Evolutionary conservation across 352 stramenopile genomes (phyloP).

Genomic region (Albugo laibachii): DNA sequence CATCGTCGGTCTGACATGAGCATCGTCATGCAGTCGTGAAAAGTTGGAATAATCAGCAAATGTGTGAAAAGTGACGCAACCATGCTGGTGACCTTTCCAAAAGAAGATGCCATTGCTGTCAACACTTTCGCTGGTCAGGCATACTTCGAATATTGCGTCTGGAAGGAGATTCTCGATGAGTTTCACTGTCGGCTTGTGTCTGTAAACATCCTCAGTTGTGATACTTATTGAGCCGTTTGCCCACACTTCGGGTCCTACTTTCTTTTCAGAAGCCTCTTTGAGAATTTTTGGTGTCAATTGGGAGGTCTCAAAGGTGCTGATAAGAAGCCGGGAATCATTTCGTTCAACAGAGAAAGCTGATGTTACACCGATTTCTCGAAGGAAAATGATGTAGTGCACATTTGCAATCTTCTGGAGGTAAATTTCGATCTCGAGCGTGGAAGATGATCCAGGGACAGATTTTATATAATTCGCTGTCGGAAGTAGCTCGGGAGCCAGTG

Average conservation of each 20-base stretch:
- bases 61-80: conserved; percentile 30
- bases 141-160: conserved; percentile 55
- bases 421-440: conserved; percentile 28
- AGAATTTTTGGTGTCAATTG: conserved; percentile 22
- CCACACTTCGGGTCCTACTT: conserved; percentile 40
- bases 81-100: conserved; percentile 12
- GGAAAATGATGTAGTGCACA: conserved; percentile 61
- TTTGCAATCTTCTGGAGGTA: conserved; percentile 32
- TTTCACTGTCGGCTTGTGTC: conserved; percentile 26
- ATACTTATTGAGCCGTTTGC: conserved; percentile 55
- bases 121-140: conserved; percentile 45
- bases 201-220: conserved; percentile 39
- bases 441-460: conserved; percentile 19
- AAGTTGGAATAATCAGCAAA: conserved; percentile 69
- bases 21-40: conserved; percentile 32
- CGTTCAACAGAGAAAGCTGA: not conserved
- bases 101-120: conserved; percentile 44
- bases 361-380: conserved; percentile 19
- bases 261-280: conserved; percentile 28
- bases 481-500: conserved; percentile 20
- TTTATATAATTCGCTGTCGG: conserved; percentile 13
- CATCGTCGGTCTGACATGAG: conserved; percentile 16
- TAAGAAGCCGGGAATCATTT: not conserved
- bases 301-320: conserved; percentile 21
- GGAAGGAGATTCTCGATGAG: conserved; percentile 34